Evolutionary conservation across 805 yeast species (phyloP).

Genomic region (Candida nemodendra): DNA sequence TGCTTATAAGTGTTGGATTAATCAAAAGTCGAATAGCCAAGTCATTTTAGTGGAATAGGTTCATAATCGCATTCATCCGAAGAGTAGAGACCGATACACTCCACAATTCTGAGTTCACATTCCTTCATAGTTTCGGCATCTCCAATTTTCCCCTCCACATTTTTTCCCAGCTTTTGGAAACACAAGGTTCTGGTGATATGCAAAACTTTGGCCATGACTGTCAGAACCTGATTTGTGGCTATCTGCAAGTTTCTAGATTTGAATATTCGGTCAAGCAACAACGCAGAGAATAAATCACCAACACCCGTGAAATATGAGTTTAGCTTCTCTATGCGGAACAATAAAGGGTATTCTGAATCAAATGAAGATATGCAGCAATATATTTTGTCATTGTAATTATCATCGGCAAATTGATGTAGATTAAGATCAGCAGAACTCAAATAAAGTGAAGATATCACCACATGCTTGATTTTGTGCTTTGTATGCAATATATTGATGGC

Average conservation of each 20-base stretch:
- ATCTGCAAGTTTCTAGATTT: constrained; percentile 24
- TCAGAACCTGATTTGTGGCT: constrained; percentile 54
- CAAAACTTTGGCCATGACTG: constrained; percentile 54
- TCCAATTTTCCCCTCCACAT: constrained; percentile 50
- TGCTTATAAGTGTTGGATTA: no score
- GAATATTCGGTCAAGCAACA: constrained; percentile 62
- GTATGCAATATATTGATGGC: constrained; percentile 53
- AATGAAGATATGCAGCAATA: constrained; percentile 45
- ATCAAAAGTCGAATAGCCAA: no score
- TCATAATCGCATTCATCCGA: constrained; percentile 10
- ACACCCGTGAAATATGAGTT: constrained; percentile 92
- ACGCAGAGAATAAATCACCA: constrained; percentile 86
- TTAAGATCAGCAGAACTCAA: constrained; percentile 21
- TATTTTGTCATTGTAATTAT: constrained; percentile 26
- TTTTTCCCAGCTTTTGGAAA: constrained; percentile 35
- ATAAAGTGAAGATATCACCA: constrained; percentile 64
- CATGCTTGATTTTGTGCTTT: constrained; percentile 49
- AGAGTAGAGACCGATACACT: constrained; percentile 44
- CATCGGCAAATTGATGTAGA: constrained; percentile 2
- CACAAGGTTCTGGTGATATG: constrained; percentile 44
- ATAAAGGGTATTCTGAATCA: constrained; percentile 17
- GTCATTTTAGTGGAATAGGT: constrained; percentile 5
- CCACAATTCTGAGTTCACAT: constrained; percentile 69
- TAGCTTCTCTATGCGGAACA: constrained; percentile 57
- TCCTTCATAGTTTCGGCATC: constrained; percentile 61